Evolutionary conservation across 495 filamentous ascomycete genomes (phyloP).

Genomic region (Talaromyces adpressus): DNA sequence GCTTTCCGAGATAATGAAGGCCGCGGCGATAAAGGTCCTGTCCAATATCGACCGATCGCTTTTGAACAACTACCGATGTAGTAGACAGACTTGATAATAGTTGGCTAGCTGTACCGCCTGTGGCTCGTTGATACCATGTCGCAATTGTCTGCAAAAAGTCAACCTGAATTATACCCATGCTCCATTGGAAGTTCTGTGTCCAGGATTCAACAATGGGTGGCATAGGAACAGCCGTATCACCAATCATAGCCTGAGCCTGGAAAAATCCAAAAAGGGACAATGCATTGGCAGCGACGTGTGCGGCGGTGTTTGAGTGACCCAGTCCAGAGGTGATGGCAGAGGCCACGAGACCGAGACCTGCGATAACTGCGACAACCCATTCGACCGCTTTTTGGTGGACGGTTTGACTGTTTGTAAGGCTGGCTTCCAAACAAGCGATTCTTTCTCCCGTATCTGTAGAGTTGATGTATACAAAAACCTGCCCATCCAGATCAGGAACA

Average conservation of each 20-base stretch:
- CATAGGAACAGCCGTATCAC: conserved; percentile 75
- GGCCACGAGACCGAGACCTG: conserved; percentile 72
- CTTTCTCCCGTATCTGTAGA: conserved; percentile 47
- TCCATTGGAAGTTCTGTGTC: conserved; percentile 99
- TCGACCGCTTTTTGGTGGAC: conserved; percentile 84
- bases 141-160: conserved; percentile 81
- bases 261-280: conserved; percentile 92
- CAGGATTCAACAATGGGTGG: conserved; percentile 88
- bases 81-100: conserved; percentile 65
- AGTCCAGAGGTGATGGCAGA: conserved; percentile 77
- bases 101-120: conserved; percentile 79
- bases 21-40: conserved; percentile 39
- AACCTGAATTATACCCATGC: conserved; percentile 91
- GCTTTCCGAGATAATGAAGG: conserved; percentile 39
- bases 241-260: conserved; percentile 93
- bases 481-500: conserved; percentile 91
- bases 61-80: conserved; percentile 80
- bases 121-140: conserved; percentile 95
- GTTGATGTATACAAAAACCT: conserved; percentile 74
- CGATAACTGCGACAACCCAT: conserved; percentile 83
- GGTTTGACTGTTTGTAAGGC: conserved; percentile 87
- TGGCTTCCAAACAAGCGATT: conserved; percentile 83
- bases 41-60: conserved; percentile 48
- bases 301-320: conserved; percentile 92
- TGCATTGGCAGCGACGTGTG: conserved; percentile 89